Evolutionary conservation across 495 filamentous ascomycete species (phyloP).

Genomic region (Aspergillus wentii): DNA sequence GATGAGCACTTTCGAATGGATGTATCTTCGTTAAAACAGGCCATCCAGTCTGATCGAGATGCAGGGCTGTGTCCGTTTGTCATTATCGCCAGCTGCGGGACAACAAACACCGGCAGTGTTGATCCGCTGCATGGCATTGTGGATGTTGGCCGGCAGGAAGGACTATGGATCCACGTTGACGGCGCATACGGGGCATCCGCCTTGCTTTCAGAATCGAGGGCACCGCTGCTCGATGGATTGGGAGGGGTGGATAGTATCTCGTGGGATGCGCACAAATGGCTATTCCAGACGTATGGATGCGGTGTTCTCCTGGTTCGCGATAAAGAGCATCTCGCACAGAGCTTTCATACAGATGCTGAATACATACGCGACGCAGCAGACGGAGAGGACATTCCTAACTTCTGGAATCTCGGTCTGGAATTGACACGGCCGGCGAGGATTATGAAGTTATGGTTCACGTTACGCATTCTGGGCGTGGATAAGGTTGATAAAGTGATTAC

Average conservation of each 20-base stretch:
- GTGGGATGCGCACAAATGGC: conserved; percentile 31
- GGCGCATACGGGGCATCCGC: conserved; percentile 24
- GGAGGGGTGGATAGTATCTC: conserved; percentile 18
- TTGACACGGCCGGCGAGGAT: conserved; percentile 16
- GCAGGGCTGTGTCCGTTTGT: conserved; percentile 14
- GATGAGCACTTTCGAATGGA: conserved; percentile 12
- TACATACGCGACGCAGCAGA: conserved; percentile 11
- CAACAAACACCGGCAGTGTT: conserved; percentile 23
- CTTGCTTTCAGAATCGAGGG: conserved; percentile 10
- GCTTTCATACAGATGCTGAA: conserved; percentile 11
- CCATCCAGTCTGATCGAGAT: conserved; percentile 11
- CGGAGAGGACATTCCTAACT: conserved; percentile 11
- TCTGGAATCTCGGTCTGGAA: conserved; percentile 18
- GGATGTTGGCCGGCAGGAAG: conserved; percentile 2
- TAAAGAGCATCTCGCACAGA: not conserved
- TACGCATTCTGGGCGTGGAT: conserved; percentile 15
- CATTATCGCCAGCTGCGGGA: conserved; percentile 19
- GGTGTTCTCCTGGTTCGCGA: conserved; percentile 13
- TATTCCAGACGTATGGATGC: conserved; percentile 24
- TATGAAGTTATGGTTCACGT: conserved; percentile 22
- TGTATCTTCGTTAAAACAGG: not conserved
- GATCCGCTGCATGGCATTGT: conserved; percentile 15
- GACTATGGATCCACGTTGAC: conserved; percentile 17
- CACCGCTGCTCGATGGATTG: conserved; percentile 4
- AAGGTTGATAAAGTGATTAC: conserved; percentile 16